A percentile compares a stretch with the other conserved stretches of the same genome.
Evolutionary conservation across 148 eudicot genomes (phyloP).

Genomic region (Cornus florida): DNA sequence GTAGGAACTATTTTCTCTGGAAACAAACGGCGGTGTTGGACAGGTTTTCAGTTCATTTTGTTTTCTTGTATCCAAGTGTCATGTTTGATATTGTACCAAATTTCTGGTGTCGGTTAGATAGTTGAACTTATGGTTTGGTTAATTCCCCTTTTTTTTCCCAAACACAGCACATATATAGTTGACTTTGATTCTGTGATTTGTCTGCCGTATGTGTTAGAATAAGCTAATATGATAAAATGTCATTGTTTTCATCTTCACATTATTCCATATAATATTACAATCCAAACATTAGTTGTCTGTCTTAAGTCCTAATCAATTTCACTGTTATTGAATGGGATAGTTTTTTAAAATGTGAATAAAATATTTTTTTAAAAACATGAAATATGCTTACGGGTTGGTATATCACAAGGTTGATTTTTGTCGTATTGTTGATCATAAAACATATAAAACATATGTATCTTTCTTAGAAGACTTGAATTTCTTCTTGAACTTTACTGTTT

Average conservation of each 20-base stretch:
- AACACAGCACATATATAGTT: not conserved
- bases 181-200: not conserved
- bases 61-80: not conserved
- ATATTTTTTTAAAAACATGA: not conserved
- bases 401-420: not conserved
- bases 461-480: not conserved
- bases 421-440: not conserved
- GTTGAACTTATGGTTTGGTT: not conserved
- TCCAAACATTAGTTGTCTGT: not conserved
- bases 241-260: not conserved
- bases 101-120: not conserved
- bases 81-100: not conserved
- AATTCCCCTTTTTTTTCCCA: not conserved
- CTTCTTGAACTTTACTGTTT: too few relatives aligned
- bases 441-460: not conserved
- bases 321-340: too few relatives aligned
- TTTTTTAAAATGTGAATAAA: not conserved
- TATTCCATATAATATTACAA: not conserved
- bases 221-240: not conserved
- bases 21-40: not conserved
- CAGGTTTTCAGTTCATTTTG: not conserved
- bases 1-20: not conserved
- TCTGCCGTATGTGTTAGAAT: not conserved
- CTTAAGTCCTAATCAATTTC: constrained; percentile 3
- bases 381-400: not conserved